Evolutionary conservation across 768 basidiomycete species (phyloP), one percentile per base, ranked within the genome.

Genomic region (Polyporus arcularius): DNA sequence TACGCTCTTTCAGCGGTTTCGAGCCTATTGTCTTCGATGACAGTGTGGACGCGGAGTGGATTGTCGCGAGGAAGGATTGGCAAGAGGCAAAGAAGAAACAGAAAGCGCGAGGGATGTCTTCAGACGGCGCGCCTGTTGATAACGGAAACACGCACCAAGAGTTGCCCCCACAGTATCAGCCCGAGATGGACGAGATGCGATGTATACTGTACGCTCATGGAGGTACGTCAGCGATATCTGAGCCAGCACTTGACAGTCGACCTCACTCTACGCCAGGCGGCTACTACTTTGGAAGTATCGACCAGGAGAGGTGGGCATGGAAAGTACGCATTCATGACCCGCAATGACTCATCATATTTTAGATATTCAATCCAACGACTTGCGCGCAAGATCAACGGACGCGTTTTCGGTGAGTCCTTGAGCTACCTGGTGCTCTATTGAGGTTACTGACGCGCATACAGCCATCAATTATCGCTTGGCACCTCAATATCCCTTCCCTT

Each of bases 401-500:
- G 96, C 50, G 90, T 93, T 12, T 92, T 96, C 67, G 85, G 88
- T 86, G 68, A 43, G 80, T 69, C 15, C n/a, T 21, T 26, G 60
- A 5, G 41, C 32, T 31, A 16, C 40, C 51, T n/a, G 3, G 4
- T 7, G 18, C 9, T 18, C 2, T 11, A 12, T 28, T 8, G 31
- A 26, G 5, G 55, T 46, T 47, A 45, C 10, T 32, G 14, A 40
- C 32, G 58, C 21, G 43, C 31, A 74, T 55, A 11, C 61, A 90
- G 89, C 89, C 59, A 80, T 92, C 55, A 89, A 90, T 64, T 92
- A 92, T 68, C 83, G 90, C 41, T 83, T 96, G n/a, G 90, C 96
- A 14, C 96, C 96, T 0, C 96, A 98, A 74, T 98, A 96, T 67
- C 96, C 96, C 1, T 98, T 97, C 71, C 96, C 96, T 14, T 94